These are phyloP conservation scores for Obelidium mucronatum DNA, from an alignment of 192 early-diverging fungal species.

Conservation along the genomic window DNA sequence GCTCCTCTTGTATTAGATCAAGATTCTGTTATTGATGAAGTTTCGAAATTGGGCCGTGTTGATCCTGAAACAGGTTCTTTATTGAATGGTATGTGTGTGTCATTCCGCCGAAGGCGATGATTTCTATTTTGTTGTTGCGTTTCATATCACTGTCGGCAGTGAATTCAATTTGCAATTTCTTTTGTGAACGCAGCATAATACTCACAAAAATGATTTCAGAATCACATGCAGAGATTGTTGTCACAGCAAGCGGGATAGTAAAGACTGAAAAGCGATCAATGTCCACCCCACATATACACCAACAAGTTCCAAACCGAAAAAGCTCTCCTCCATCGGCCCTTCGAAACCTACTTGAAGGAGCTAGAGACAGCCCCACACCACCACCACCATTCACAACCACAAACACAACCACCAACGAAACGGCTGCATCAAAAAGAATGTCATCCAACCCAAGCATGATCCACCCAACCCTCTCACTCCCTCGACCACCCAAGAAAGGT, in stretches of 20 bases:
- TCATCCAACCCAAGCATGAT: not conserved
- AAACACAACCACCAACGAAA: too few relatives aligned
- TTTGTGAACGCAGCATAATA: too few relatives aligned
- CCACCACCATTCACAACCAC: not conserved
- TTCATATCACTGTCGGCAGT: too few relatives aligned
- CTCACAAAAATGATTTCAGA: not conserved
- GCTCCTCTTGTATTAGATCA: too few relatives aligned
- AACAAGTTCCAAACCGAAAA: not conserved
- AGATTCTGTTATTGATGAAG: not conserved
- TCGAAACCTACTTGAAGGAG: not conserved
- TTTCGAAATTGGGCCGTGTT: not conserved
- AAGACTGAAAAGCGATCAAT: conserved; percentile 1
- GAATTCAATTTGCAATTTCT: not conserved
- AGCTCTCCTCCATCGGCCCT: not conserved
- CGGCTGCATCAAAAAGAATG: not conserved
- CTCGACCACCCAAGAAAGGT: not conserved
- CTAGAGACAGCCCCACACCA: not conserved
- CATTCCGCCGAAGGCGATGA: not conserved
- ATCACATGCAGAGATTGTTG: not conserved
- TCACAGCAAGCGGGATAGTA: not conserved
- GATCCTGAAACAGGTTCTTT: not conserved
- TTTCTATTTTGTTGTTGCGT: not conserved
- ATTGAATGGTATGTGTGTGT: not conserved
- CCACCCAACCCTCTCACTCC: not conserved
- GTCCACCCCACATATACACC: not conserved